Evolutionary conservation across 2,329 filamentous ascomycete species (phyloP).

Genomic region (Aspergillus melleus): DNA sequence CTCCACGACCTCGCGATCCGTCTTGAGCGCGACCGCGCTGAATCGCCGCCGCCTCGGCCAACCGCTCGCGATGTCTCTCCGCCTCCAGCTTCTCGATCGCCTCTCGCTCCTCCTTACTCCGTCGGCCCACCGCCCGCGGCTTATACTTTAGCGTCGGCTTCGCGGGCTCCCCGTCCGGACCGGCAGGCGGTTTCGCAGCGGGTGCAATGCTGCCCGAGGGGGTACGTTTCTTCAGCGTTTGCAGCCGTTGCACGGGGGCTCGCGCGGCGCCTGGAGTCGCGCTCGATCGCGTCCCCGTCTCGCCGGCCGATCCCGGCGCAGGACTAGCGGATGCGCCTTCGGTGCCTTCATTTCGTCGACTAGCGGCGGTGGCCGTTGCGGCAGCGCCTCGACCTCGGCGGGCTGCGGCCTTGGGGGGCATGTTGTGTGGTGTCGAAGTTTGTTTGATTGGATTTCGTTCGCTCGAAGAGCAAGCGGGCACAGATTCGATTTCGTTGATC

Average conservation of each 20-base stretch:
- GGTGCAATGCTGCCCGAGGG: constrained; percentile 39
- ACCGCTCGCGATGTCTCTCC: constrained; percentile 39
- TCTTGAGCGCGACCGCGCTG: constrained; percentile 33
- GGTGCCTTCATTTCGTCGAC: constrained; percentile 16
- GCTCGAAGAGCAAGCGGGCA: neutral
- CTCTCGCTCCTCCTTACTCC: constrained; percentile 49
- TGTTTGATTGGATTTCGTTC: neutral
- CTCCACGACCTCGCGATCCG: constrained; percentile 30
- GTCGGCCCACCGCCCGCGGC: constrained; percentile 42
- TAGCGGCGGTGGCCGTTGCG: constrained; percentile 15
- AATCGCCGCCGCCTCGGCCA: constrained; percentile 43
- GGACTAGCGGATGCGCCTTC: constrained; percentile 18
- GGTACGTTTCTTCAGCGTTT: constrained; percentile 42
- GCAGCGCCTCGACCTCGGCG: constrained; percentile 27
- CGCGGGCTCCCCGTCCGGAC: constrained; percentile 27
- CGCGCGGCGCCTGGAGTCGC: constrained; percentile 19
- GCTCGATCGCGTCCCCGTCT: constrained; percentile 1
- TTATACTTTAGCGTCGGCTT: constrained; percentile 46
- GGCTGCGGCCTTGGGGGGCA: constrained; percentile 37
- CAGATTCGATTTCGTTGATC: too few species aligned
- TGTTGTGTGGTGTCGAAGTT: constrained; percentile 6
- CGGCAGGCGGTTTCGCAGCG: constrained; percentile 15
- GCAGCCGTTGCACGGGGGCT: constrained; percentile 42
- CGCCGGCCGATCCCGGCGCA: constrained; percentile 9
- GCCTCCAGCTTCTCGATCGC: constrained; percentile 44